Percentiles rank a stretch among this genome's conserved stretches.
Evolutionary conservation across 2,329 filamentous ascomycete genomes (phyloP).

Genomic region (Phialophora expanda): DNA sequence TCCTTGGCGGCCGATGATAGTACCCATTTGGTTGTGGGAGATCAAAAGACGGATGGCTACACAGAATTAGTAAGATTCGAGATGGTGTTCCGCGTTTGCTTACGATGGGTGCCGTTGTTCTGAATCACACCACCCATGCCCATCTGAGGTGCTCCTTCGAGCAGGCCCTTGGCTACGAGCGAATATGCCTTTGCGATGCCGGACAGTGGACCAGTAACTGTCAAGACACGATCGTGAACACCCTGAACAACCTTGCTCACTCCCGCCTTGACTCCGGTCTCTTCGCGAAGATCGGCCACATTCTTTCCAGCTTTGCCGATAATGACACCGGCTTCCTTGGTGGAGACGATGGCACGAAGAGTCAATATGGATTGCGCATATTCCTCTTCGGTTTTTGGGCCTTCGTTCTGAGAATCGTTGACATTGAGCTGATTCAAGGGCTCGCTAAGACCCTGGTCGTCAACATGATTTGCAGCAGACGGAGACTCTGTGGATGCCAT

Average conservation of each 20-base stretch:
- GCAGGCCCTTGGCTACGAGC: constrained; percentile 85
- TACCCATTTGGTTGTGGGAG: constrained; percentile 99
- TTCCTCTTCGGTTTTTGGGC: constrained; percentile 93
- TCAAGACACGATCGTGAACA: constrained; percentile 95
- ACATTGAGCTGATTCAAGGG: constrained; percentile 70
- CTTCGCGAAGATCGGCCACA: constrained; percentile 92
- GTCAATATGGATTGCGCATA: constrained; percentile 92
- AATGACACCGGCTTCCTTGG: constrained; percentile 98
- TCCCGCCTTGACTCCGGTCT: constrained; percentile 96
- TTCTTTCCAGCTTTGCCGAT: constrained; percentile 99
- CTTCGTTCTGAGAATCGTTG: constrained; percentile 69
- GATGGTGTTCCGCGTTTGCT: constrained; percentile 48
- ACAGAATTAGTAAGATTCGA: constrained; percentile 34
- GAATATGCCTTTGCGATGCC: constrained; percentile 91
- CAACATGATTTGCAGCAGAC: constrained; percentile 59
- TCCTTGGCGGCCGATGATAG: constrained; percentile 94
- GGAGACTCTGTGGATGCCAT: constrained; percentile 67
- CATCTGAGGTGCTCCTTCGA: constrained; percentile 92
- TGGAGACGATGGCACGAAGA: constrained; percentile 94
- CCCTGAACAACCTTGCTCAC: constrained; percentile 99
- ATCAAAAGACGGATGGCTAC: constrained; percentile 95
- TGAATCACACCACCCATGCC: constrained; percentile 92
- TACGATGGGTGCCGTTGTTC: constrained; percentile 93
- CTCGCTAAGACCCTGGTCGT: constrained; percentile 67
- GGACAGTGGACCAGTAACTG: constrained; percentile 87